These are phyloP conservation scores for Limonium bicolor DNA, from an alignment of 148 eudicot genomes.

Conservation along the genomic window DNA sequence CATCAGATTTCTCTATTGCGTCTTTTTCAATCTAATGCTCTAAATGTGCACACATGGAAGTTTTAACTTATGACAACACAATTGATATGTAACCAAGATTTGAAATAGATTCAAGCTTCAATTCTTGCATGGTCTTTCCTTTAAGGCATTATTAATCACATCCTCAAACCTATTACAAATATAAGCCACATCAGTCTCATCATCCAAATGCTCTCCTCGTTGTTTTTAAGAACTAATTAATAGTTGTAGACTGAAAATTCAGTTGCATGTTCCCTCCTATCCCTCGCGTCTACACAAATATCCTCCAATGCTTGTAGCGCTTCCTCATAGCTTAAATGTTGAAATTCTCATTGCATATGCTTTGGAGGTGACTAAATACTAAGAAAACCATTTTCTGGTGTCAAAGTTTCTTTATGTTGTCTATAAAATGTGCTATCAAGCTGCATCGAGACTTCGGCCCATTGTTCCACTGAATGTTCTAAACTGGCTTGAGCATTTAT, in stretches of 20 bases:
- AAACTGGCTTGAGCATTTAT: slow-evolving; percentile 13
- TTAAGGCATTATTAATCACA: slow-evolving; percentile 48
- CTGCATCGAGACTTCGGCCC: too few species aligned
- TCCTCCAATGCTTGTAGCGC: slow-evolving; percentile 75
- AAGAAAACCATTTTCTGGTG: slow-evolving; percentile 21
- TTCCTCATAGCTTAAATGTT: slow-evolving; percentile 56
- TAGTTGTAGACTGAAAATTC: slow-evolving; percentile 39
- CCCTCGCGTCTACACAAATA: slow-evolving; percentile 64
- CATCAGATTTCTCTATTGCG: slow-evolving; percentile 96
- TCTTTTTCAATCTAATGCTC: slow-evolving; percentile 89
- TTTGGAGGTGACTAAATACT: slow-evolving; percentile 56
- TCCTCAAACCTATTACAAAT: slow-evolving; percentile 61
- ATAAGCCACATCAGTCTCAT: slow-evolving; percentile 30
- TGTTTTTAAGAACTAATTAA: slow-evolving; percentile 53
- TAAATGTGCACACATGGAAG: slow-evolving; percentile 65
- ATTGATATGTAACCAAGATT: slow-evolving; percentile 49
- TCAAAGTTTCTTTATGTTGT: slow-evolving; percentile 21
- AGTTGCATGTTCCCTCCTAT: slow-evolving; percentile 45
- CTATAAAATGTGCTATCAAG: too few species aligned
- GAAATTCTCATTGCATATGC: slow-evolving; percentile 58
- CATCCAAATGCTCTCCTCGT: slow-evolving; percentile 46
- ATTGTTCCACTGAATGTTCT: too few species aligned
- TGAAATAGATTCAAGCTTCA: slow-evolving; percentile 55
- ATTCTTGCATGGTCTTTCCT: slow-evolving; percentile 65
- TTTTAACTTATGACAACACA: slow-evolving; percentile 61